Evolutionary conservation across 1,284 basidiomycete genomes (phyloP), one percentile per base, ranked within the genome.

Genomic region (Coriolopsis trogii): DNA sequence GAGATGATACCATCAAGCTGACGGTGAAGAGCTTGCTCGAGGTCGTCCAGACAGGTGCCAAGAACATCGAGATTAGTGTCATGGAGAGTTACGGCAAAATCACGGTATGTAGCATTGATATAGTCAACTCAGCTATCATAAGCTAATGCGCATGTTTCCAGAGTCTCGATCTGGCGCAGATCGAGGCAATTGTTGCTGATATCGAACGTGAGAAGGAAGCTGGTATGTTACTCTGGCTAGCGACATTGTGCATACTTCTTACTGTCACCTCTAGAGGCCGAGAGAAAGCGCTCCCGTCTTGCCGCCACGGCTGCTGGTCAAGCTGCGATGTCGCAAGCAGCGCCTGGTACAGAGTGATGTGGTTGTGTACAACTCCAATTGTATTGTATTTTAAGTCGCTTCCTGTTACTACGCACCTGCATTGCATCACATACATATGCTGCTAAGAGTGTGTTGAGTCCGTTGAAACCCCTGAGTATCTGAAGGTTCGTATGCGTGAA

Each of bases 21-120:
- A 93, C 97, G 0, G 85, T 99, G 63, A 99, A 98, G 79, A 93
- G 91, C 68, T 75, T 99, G 65, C 78, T 99, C 23, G 97, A 99
- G 69, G 96, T 99, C 24, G 97, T 99, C 2, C 97, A 99, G 75
- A 98, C 97, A 1, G 97, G 97, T 21, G 97, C 97, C 3, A 99
- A 99, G 81, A 99, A 98, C 71, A 98, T 98, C 60, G 95, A 98
- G 70, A 93, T 98, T 61, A 95, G 90, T 60, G 91, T 98, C 41
- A 95, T 98, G 92, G 93, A 96, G 70, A 84, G 87, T 53, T 96
- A 93, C 68, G 91, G 91, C 53, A 90, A 93, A 70, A 84, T 95
- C 49, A 91, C 91, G 46, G 94, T 95, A 63, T 65, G 89, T 76
- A 20, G 15, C 33, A 13, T 16, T 41, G 12, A 44, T 55, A 33